Percentiles rank a stretch among this genome's conserved stretches.
Evolutionary conservation across 176 grass and related monocot species (phyloP).

Genomic region (Carex scoparia): DNA sequence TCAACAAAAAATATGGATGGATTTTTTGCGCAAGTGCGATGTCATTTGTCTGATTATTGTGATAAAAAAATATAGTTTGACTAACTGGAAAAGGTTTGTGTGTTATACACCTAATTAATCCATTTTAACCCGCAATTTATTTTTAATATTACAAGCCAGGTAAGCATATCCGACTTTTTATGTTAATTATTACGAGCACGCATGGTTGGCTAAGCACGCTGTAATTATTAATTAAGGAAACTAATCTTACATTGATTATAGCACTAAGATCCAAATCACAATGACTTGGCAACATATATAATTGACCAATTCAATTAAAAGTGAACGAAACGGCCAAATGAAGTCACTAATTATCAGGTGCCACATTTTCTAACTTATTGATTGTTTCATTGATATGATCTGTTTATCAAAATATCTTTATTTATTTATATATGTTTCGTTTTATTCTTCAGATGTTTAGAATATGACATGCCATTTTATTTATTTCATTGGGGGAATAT

Average conservation of each 20-base stretch:
- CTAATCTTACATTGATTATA: neutral
- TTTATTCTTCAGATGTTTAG: neutral
- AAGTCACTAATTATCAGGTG: neutral
- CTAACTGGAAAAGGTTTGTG: neutral
- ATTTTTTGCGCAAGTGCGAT: neutral
- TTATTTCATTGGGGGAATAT: neutral
- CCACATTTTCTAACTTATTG: neutral
- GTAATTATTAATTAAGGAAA: neutral
- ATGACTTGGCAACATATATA: neutral
- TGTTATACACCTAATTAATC: neutral
- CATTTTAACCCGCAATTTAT: neutral
- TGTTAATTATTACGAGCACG: too few species aligned
- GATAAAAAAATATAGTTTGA: neutral
- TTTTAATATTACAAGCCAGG: neutral
- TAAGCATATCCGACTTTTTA: neutral
- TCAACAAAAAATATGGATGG: neutral
- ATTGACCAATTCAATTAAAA: neutral
- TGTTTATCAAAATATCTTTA: neutral
- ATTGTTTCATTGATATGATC: neutral
- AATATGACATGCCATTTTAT: neutral
- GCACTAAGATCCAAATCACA: slow-evolving; percentile 6
- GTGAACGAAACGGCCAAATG: neutral
- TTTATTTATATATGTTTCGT: neutral
- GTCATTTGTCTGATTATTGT: neutral
- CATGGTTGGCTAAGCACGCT: neutral